Evolutionary conservation across 208 protist species (phyloP).

Genomic region (Vickermania spadyakhi): DNA sequence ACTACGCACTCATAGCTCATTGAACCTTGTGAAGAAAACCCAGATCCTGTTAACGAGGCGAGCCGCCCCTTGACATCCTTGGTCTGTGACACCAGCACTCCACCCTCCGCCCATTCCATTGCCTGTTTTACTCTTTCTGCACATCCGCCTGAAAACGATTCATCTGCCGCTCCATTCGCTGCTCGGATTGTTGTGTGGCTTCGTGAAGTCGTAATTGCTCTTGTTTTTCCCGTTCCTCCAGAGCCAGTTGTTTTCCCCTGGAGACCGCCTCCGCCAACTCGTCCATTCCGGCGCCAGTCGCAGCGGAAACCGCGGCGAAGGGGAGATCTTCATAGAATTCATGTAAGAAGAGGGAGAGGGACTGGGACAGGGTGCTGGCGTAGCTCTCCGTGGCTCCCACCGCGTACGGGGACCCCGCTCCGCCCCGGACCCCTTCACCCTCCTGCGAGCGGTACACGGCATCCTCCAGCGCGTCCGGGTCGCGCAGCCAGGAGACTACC

Average conservation of each 20-base stretch:
- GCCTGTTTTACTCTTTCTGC: too few species aligned
- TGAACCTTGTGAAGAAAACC: too few species aligned
- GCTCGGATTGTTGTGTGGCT: conserved; percentile 4
- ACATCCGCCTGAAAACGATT: background rate
- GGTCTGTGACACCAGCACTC: too few species aligned
- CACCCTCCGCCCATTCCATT: too few species aligned
- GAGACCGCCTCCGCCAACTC: conserved; percentile 79
- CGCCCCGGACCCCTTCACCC: conserved; percentile 9
- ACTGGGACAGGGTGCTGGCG: conserved; percentile 84
- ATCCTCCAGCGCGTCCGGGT: conserved; percentile 85
- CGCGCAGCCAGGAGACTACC: conserved; percentile 91
- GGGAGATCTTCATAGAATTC: conserved; percentile 94
- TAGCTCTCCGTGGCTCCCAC: conserved; percentile 38
- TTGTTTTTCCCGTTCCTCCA: conserved; percentile 20
- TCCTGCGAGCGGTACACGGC: conserved; percentile 46
- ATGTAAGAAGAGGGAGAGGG: conserved; percentile 95
- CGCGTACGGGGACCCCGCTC: background rate
- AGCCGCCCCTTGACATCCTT: too few species aligned
- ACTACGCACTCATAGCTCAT: too few species aligned
- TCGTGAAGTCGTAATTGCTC: conserved; percentile 2
- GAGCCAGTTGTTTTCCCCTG: conserved; percentile 61
- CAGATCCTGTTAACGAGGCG: too few species aligned
- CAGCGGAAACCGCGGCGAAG: conserved; percentile 90
- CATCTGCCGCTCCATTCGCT: conserved; percentile 4
- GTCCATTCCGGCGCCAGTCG: conserved; percentile 86